Percentiles rank a stretch among this genome's conserved stretches.
Conservation (phyloP, 495 filamentous ascomycete genomes). For the Aspergillus sclerotioniger region DNA sequence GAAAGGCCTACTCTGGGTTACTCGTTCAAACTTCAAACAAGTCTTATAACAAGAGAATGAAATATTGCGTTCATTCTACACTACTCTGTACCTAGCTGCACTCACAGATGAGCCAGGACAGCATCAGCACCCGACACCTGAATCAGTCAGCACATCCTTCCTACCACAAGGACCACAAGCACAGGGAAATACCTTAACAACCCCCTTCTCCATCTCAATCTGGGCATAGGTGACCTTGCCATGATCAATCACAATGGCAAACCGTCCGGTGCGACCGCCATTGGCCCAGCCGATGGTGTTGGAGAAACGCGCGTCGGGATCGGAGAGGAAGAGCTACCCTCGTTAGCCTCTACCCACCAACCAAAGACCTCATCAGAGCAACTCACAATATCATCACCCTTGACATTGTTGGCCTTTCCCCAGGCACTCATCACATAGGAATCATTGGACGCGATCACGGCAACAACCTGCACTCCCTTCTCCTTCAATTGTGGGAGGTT, state of each 20-base stretch:
- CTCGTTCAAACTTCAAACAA: no score
- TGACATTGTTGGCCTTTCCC: slow-evolving; percentile 86
- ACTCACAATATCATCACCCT: slow-evolving; percentile 70
- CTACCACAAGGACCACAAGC: neutral
- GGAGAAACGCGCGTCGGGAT: slow-evolving; percentile 72
- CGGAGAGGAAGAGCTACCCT: slow-evolving; percentile 72
- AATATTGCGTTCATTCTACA: neutral
- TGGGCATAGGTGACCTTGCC: slow-evolving; percentile 85
- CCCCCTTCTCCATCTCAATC: slow-evolving; percentile 67
- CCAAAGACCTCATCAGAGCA: neutral
- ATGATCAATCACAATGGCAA: slow-evolving; percentile 83
- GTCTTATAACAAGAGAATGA: no score
- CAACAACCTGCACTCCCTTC: slow-evolving; percentile 82
- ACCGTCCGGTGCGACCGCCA: slow-evolving; percentile 69
- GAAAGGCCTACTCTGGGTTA: no score
- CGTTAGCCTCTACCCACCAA: neutral
- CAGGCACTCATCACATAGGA: slow-evolving; percentile 90
- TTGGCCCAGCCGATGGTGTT: slow-evolving; percentile 76
- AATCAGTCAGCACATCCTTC: neutral
- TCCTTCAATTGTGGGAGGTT: slow-evolving; percentile 67
- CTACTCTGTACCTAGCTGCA: no score
- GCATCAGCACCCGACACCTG: slow-evolving; percentile 72
- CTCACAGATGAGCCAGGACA: slow-evolving; percentile 48
- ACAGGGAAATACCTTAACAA: slow-evolving; percentile 32
- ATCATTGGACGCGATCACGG: slow-evolving; percentile 85